Evolutionary conservation across 2,329 filamentous ascomycete species (phyloP), one percentile per base, ranked within the genome.

Genomic region (Colletotrichum agaves): DNA sequence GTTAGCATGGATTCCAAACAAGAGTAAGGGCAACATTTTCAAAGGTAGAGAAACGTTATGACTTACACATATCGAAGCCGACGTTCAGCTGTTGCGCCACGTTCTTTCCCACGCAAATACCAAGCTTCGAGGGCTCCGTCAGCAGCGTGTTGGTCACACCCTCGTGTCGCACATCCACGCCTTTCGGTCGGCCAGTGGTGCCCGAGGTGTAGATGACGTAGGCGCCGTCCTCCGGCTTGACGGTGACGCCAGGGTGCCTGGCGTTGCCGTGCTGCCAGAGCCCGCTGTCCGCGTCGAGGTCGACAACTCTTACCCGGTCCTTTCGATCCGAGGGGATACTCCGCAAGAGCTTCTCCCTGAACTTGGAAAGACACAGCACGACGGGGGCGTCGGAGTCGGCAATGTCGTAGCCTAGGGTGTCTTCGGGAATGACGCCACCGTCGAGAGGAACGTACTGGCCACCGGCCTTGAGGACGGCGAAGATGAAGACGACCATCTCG

Each of bases 401-500:
- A 52, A 88, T 77, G 27, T 87, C 85, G 63, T 84, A 82, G 23
- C 76, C 75, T 27, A 89, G 78, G 3, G 82, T 82, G 17, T 78
- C 77, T 56, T 84, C 82, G 0, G 84, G 78, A 10, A 84, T 82
- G 35, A 86, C 79, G 5, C 84, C 83, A 39, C 86, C 86, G 68
- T 90, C 87, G 2, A 89, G 79, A 3, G 87, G 87, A 5, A 88
- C 81, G 72, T 89, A 89, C 70, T 89, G 86, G 13, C 83, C 87
- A 19, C 87, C 86, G 53, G 83, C 83, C 63, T 85, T 86, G 37
- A 89, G 76, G 17, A 88, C 79, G 2, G 85, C 86, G 62, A 87
- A 78, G 55, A 88, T 87, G 19, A 83, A 86, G 56, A 87, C 79
- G 6, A 88, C 76, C 85, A 89, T 87, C 70, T 87, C 85, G 53